These are phyloP conservation scores for Knoxia roxburghii DNA, from an alignment of 257 asterid genomes.

Conservation along the genomic window DNA sequence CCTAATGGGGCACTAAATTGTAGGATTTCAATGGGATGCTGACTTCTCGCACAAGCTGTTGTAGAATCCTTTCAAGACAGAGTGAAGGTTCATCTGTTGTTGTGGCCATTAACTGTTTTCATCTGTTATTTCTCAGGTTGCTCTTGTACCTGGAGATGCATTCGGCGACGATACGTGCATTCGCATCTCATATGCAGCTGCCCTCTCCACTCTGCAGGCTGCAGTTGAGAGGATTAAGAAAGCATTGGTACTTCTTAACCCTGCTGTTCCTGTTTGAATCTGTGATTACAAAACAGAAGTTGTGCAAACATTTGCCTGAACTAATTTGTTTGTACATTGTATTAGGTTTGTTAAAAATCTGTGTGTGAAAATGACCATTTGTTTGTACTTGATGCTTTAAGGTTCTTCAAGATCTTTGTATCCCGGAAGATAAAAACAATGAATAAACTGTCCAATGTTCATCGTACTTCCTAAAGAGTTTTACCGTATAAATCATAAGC, in stretches of 20 bases:
- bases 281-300: neutral
- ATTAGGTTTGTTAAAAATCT: neutral
- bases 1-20: neutral
- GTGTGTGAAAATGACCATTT: neutral
- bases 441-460: no score
- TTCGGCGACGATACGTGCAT: slow-evolving; percentile 90
- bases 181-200: slow-evolving; percentile 82
- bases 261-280: slow-evolving; percentile 40
- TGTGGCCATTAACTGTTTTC: neutral
- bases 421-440: neutral
- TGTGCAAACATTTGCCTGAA: neutral
- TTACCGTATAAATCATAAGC: no score
- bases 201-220: slow-evolving; percentile 58
- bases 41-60: neutral
- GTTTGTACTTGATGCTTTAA: neutral
- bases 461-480: no score
- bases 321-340: neutral
- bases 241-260: slow-evolving; percentile 49
- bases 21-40: neutral
- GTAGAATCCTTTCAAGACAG: neutral
- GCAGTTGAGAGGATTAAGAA: slow-evolving; percentile 61
- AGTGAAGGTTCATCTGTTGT: neutral
- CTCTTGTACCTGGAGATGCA: slow-evolving; percentile 91
- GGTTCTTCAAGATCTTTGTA: neutral
- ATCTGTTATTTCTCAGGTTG: slow-evolving; percentile 44